Base-by-base conservation (phyloP, 2,329 filamentous ascomycete genomes). In the Hypoxylon sp. region DNA sequence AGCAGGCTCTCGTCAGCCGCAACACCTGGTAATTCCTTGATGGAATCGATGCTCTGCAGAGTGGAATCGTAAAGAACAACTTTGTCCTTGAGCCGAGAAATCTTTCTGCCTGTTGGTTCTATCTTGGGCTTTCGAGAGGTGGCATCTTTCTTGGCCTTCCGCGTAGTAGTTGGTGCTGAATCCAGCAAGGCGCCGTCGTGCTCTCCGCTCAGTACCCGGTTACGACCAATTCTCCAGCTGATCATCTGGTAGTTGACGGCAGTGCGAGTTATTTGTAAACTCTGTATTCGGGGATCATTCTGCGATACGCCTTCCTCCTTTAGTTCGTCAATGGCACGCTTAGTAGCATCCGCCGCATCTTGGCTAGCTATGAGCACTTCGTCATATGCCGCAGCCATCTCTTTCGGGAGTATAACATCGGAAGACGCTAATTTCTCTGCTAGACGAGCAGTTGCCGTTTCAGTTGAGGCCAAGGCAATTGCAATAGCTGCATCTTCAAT, bases 401-500 rank as follows among this genome's bases (percentile, higher is more conserved):
- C 92, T 72, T 85, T 89, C 56, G 83, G 86, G 60, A 83, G 81
- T 65, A 82, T 79, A 32, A 81, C 79, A 13, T 79, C 76, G 2
- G 81, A 76, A 6, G 83, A 81, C 2, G 80, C 77, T 45, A 90
- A 76, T 60, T 82, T 83, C 61, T 85, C 80, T 1, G 82, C 78
- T 36, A 91, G 75, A 7, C 79, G 81, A 19, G 81, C 77, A 68
- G 85, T 86, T 38, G 88, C 87, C 6, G 79, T 81, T 48, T 85
- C 82, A 3, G 96, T 90, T 19, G 90, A 85, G 9, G 89, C 92
- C 76, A 98, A 87, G 5, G 94, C 92, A 71, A 94, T 87, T 0
- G 94, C 93, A 73, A 98, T 97, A 53, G 93, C 91, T 25, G 95
- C 94, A 80, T 99, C 95, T 74, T 98, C 94, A 57, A 99, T 91